Conservation (phyloP, 306 rosid species). For the Sicyos baderoa region DNA sequence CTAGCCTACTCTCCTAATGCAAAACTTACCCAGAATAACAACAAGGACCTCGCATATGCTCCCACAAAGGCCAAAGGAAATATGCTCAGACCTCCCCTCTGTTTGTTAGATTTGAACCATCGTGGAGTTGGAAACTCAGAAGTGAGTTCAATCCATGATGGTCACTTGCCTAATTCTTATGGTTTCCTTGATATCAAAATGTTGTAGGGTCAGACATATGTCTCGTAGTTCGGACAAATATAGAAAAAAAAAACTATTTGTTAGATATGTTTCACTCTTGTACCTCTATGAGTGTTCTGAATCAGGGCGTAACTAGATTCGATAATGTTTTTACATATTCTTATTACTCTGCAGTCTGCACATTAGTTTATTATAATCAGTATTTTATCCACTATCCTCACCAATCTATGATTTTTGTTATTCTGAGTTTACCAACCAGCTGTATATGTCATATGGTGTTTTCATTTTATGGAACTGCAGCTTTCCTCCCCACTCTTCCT, state of each 20-base stretch:
- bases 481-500: not conserved
- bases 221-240: too few species aligned
- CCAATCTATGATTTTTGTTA: not conserved
- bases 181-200: too few species aligned
- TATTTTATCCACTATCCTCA: not conserved
- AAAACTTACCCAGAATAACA: not conserved
- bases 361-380: not conserved
- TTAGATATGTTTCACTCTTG: not conserved
- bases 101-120: too few species aligned
- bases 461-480: not conserved
- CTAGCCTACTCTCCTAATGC: not conserved
- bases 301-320: not conserved
- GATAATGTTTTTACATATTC: not conserved
- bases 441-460: not conserved
- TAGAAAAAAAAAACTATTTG: not conserved
- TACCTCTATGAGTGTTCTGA: not conserved
- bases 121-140: too few species aligned
- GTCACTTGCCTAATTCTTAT: too few species aligned
- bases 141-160: too few species aligned
- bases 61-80: not conserved
- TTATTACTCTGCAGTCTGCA: not conserved
- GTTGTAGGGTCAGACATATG: too few species aligned
- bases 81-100: not conserved
- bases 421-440: not conserved
- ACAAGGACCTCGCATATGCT: not conserved